A percentile compares a stretch with the other conserved stretches of the same genome.
Evolutionary conservation across 169 alveolate genomes (phyloP).

Genomic region (Plasmodium chabaudi): DNA sequence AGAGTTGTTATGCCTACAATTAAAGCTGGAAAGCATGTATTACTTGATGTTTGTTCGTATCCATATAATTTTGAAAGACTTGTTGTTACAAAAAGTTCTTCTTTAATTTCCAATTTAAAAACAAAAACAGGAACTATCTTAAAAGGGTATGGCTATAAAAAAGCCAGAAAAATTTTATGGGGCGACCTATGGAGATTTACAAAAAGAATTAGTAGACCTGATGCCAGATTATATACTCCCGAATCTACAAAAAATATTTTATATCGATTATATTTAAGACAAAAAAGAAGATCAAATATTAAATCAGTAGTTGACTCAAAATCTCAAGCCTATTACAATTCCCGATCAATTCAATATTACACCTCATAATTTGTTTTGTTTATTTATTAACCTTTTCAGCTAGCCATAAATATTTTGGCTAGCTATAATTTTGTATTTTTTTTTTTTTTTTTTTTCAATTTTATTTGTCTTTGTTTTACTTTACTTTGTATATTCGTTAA

Average conservation of each 20-base stretch:
- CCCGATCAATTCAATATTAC: conserved; percentile 42
- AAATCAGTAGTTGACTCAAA: conserved; percentile 3
- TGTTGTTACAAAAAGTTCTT: conserved; percentile 85
- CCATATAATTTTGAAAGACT: conserved; percentile 86
- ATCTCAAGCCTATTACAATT: conserved; percentile 12
- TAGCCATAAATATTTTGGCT: not conserved
- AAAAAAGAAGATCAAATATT: conserved; percentile 51
- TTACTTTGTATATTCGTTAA: not conserved
- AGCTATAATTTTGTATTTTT: not conserved
- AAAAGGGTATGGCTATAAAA: conserved; percentile 74
- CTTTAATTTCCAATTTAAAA: conserved; percentile 83
- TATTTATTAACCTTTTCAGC: not conserved
- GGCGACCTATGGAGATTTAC: conserved; percentile 94
- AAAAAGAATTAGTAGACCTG: conserved; percentile 86
- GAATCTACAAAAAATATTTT: conserved; percentile 78
- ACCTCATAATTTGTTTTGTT: conserved; percentile 8
- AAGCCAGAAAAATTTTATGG: conserved; percentile 90
- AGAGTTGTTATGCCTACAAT: conserved; percentile 88
- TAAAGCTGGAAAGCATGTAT: conserved; percentile 88
- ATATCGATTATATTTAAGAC: conserved; percentile 79
- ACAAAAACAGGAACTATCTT: conserved; percentile 41
- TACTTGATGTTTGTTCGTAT: conserved; percentile 88
- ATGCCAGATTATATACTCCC: conserved; percentile 89
- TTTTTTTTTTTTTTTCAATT: not conserved
- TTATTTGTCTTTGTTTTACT: not conserved